Evolutionary conservation across 2,329 filamentous ascomycete species (phyloP), one percentile per base, ranked within the genome.

Genomic region (Neofusicoccum umdonicola): DNA sequence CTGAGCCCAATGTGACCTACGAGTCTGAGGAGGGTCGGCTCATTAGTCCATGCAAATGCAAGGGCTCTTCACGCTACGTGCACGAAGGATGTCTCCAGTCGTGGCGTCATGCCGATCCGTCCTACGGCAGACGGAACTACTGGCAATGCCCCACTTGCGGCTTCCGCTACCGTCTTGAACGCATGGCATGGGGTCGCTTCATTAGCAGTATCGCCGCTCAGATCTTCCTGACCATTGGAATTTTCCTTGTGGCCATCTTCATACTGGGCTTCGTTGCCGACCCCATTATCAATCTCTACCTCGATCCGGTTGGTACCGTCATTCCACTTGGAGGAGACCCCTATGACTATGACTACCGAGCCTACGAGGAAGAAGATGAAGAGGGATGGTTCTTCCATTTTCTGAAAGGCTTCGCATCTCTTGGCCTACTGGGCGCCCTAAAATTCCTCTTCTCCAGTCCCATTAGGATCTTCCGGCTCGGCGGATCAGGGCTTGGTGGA

Each of bases 41-140:
- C 34, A 85, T 98, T 70, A 90, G 90, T 62, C 95, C 95, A 41
- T 99, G 95, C 83, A 88, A 89, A 79, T 99, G 95, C 84, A 96
- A 92, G 80, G 95, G 95, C 61, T 92, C 91, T 44, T 91, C 94
- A 70, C 91, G 91, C 79, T 97, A 96, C 78, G 93, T 98, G 27
- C 95, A 99, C 76, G 92, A 97, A 77, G 90, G 88, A 35, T 99
- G 95, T 73, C 83, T 99, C 56, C 87, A 90, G 71, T 83, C 86
- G 11, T 98, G 93, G 92, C 87, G 95, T 69, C 84, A 89, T 67
- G 85, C 91, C 48, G 87, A 92, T 73, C 90, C 91, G 0, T 72
- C 83, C 45, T 84, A 86, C 68, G 79, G 81, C 47, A 80, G 79
- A 65, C 85, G 90, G 64, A 92, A 93, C 70, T 96, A 88, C 74